Base-by-base conservation (phyloP, 1,139 yeast species). In the Torulaspora globosa region DNA sequence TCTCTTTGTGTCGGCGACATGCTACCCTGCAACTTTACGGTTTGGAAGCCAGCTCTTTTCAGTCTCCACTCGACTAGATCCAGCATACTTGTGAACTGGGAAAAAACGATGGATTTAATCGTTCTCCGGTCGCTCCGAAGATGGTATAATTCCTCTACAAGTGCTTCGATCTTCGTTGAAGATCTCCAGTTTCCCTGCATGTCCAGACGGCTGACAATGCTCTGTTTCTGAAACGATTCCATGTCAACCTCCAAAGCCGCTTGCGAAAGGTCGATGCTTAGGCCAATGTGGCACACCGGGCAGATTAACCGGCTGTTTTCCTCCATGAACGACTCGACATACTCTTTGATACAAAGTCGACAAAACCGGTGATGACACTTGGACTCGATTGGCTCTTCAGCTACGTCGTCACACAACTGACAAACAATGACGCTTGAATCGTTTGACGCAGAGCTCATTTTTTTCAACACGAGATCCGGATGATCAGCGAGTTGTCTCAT, bases 401-500 rank as follows among this genome's bases (percentile, higher is more conserved):
- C 96, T 66, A 89, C 97, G 62, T 94, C 98, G 56, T 90, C 97
- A 68, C 99, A 94, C 23, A 92, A 66, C 56, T 87, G 94, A 63
- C 98, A 92, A 39, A 94, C 84, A 23, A 89, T 76, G 1, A 84
- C 82, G 11, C 88, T 89, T 15, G 72, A 73, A 2, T 59, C 65
- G 4, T 62, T 65, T 8, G 57, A 62, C 10, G 41, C 41, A 0
- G 57, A 56, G 34, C 71, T 66, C 11, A 76, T 74, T 46, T 89
- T 74, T 56, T 90, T 82, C 62, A 92, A 71, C 0, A 92, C 97
- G 53, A 94, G 72, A 69, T 94, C 99, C 0, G 98, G 98, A 66
- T 92, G 99, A 65, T 94, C 98, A 0, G 98, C 97, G 58, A 92
- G 73, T 67, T 92, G 98, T 60, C 98, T 79, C 98, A 92, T 92